Conservation (phyloP, 441 rosid genomes). For the Corymbia citriodora region DNA sequence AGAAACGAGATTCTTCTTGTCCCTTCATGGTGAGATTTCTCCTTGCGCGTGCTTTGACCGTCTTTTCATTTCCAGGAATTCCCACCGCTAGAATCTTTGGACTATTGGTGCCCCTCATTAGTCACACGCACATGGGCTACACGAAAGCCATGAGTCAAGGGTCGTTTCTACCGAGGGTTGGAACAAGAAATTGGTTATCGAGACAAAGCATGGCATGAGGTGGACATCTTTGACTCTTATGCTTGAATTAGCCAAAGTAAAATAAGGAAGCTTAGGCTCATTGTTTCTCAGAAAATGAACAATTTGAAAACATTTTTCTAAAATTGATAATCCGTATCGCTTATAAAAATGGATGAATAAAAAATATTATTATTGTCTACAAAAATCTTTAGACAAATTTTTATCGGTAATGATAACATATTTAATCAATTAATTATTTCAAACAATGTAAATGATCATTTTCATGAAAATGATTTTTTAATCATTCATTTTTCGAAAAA, state of each 20-base stretch:
- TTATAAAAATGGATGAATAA: neutral
- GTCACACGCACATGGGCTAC: neutral
- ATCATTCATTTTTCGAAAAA: neutral
- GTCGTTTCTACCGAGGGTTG: neutral
- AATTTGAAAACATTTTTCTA: neutral
- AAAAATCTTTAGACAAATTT: too few relatives aligned
- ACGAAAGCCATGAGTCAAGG: neutral
- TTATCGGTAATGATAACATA: neutral
- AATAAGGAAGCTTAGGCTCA: neutral
- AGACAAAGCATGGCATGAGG: neutral
- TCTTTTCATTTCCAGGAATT: neutral
- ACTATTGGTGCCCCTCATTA: neutral
- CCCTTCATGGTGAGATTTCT: neutral
- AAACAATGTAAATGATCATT: rapidly evolving
- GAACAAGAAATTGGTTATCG: neutral
- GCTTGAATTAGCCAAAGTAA: neutral
- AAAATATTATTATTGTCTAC: neutral
- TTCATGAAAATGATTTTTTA: neutral
- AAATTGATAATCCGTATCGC: neutral
- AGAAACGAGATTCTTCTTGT: neutral
- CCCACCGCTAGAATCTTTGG: neutral
- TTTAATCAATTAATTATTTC: neutral
- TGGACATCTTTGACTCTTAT: neutral
- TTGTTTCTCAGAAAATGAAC: neutral
- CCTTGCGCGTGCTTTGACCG: neutral